Conservation (phyloP, 371 early-diverging fungal species). For the Lichtheimia hyalospora region DNA sequence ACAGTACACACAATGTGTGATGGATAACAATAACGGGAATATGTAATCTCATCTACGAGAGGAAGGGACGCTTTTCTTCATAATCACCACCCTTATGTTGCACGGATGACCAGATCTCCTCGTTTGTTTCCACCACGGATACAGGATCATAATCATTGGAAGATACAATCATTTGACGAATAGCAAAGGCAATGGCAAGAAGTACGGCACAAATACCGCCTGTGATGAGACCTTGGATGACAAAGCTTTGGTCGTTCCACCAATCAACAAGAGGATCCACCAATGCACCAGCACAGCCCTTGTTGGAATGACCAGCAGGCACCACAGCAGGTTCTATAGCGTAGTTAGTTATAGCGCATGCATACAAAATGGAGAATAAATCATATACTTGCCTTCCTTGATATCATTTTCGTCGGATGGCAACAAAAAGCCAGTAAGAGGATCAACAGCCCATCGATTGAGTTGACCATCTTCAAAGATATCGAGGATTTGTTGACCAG, state of each 20-base stretch:
- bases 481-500: conserved; percentile 69
- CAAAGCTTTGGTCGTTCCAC: conserved; percentile 36
- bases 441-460: conserved; percentile 49
- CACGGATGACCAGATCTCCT: neutral
- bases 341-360: neutral
- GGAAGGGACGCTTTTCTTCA: conserved; percentile 37
- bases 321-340: conserved; percentile 3
- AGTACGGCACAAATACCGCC: conserved; percentile 28
- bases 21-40: no score
- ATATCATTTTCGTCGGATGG: neutral
- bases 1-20: no score
- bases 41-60: conserved; percentile 21
- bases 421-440: conserved; percentile 42
- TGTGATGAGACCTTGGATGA: conserved; percentile 24
- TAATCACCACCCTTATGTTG: conserved; percentile 1
- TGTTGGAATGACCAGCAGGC: conserved; percentile 1
- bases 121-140: conserved; percentile 7
- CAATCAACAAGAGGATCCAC: conserved; percentile 29
- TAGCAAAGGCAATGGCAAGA: conserved; percentile 22
- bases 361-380: no score
- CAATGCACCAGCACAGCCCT: conserved; percentile 18
- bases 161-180: conserved; percentile 28
- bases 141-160: conserved; percentile 17
- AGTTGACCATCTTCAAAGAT: conserved; percentile 55
- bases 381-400: neutral